phyloP scores from a whole-genome alignment of 1,284 basidiomycete genomes.

The Ceratobasidium theobromae region DNA sequence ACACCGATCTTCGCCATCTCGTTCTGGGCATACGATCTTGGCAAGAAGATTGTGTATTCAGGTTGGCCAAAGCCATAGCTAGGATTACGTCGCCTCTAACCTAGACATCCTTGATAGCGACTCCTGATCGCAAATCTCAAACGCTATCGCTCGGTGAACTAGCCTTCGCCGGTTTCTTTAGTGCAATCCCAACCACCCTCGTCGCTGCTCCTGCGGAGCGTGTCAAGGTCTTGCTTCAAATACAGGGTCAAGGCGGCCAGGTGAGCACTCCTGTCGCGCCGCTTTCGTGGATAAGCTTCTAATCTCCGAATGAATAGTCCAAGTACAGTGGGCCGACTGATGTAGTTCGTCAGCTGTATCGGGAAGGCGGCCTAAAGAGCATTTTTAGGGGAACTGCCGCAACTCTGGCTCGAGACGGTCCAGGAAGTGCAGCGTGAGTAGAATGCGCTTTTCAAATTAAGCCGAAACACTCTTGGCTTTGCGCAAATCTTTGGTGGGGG shows the following conservation, averaged over 20 bases:
- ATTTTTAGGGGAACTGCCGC: conserved; percentile 93
- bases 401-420: conserved; percentile 92
- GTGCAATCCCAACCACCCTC: conserved; percentile 89
- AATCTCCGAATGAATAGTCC: conserved; percentile 82
- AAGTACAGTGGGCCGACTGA: conserved; percentile 93
- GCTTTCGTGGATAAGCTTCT: conserved; percentile 42
- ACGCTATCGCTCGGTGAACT: conserved; percentile 79
- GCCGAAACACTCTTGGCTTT: neutral
- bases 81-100: conserved; percentile 40
- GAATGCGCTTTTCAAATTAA: neutral
- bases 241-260: conserved; percentile 40
- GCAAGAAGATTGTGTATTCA: conserved; percentile 83
- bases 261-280: conserved; percentile 5
- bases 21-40: conserved; percentile 97
- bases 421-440: conserved; percentile 91
- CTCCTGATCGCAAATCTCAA: conserved; percentile 66
- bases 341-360: conserved; percentile 89
- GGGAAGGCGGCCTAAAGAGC: conserved; percentile 89
- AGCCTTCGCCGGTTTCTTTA: conserved; percentile 91
- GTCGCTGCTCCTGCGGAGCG: conserved; percentile 95
- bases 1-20: conserved; percentile 98
- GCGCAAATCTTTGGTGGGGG: neutral
- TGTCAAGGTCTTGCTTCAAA: conserved; percentile 94
- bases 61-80: conserved; percentile 39
- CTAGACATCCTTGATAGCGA: conserved; percentile 42